Conservation (phyloP, 805 yeast species). For the Grigorovia humatica region DNA sequence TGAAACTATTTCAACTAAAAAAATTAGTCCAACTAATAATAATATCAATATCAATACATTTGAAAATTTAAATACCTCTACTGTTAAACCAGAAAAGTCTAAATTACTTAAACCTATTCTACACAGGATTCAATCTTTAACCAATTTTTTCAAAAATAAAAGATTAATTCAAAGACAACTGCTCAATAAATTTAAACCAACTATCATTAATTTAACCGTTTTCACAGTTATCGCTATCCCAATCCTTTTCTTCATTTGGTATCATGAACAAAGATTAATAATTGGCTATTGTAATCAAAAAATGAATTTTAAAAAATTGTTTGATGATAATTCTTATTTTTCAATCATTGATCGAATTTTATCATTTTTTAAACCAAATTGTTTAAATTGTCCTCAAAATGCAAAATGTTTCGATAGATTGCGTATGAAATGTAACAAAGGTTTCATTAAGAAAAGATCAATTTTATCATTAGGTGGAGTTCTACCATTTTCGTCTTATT, state of each 20-base stretch:
- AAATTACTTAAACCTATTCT: too few species aligned
- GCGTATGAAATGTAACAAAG: constrained; percentile 56
- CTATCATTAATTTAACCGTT: background rate
- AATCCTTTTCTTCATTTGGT: constrained; percentile 39
- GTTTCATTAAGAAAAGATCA: constrained; percentile 36
- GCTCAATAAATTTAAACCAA: background rate
- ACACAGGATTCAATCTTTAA: too few species aligned
- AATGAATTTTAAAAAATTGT: constrained; percentile 27
- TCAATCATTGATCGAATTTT: constrained; percentile 29
- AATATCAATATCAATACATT: too few species aligned
- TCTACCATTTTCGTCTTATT: constrained; percentile 50
- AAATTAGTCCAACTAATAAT: too few species aligned
- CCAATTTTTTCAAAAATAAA: background rate
- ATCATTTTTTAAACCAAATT: constrained; percentile 39
- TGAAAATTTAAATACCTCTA: too few species aligned
- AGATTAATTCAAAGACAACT: background rate
- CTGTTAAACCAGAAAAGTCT: too few species aligned
- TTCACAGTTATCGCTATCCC: constrained; percentile 22
- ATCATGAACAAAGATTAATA: constrained; percentile 47
- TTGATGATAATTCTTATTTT: constrained; percentile 31
- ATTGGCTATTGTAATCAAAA: constrained; percentile 60
- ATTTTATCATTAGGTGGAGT: constrained; percentile 34
- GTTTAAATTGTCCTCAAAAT: constrained; percentile 70
- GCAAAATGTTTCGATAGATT: constrained; percentile 57
- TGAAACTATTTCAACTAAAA: background rate